Evolutionary conservation across 1,139 yeast species (phyloP).

Genomic region (Meyerozyma athensensis): DNA sequence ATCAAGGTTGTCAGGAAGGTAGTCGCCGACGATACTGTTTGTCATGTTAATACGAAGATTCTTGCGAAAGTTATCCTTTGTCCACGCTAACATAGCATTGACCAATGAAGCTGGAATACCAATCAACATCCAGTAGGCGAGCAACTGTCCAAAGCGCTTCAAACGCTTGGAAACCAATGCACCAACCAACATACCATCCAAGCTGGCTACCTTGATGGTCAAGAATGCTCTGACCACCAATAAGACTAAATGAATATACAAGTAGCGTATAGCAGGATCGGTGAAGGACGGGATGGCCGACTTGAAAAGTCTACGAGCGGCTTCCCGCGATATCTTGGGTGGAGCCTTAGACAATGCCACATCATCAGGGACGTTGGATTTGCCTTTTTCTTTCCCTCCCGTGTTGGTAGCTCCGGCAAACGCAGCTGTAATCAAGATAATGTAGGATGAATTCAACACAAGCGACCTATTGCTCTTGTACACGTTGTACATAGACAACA

Average conservation of each 20-base stretch:
- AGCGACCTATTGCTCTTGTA: slow-evolving; percentile 44
- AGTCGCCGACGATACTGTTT: slow-evolving; percentile 56
- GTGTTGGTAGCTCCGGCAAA: slow-evolving; percentile 42
- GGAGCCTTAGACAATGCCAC: slow-evolving; percentile 14
- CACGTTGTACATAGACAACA: slow-evolving; percentile 26
- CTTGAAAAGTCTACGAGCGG: slow-evolving; percentile 28
- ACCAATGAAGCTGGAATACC: slow-evolving; percentile 86
- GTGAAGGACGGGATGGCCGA: slow-evolving; percentile 36
- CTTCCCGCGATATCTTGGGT: slow-evolving; percentile 30
- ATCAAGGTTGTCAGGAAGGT: slow-evolving; percentile 58
- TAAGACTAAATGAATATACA: slow-evolving; percentile 55
- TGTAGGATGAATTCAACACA: slow-evolving; percentile 46
- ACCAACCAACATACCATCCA: slow-evolving; percentile 85
- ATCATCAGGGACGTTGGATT: slow-evolving; percentile 5
- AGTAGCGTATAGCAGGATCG: slow-evolving; percentile 34
- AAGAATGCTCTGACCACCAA: slow-evolving; percentile 67
- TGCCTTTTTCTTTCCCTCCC: slow-evolving; percentile 11
- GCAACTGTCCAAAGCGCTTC: slow-evolving; percentile 54
- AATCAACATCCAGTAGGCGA: slow-evolving; percentile 75
- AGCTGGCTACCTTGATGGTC: slow-evolving; percentile 77
- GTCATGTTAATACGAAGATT: slow-evolving; percentile 66
- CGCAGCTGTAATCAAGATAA: slow-evolving; percentile 42
- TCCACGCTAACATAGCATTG: slow-evolving; percentile 68
- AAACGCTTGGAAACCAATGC: slow-evolving; percentile 72
- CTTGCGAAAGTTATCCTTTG: slow-evolving; percentile 65